phyloP scores from a whole-genome alignment of 257 asterid genomes.

The Voacanga thouarsii region DNA sequence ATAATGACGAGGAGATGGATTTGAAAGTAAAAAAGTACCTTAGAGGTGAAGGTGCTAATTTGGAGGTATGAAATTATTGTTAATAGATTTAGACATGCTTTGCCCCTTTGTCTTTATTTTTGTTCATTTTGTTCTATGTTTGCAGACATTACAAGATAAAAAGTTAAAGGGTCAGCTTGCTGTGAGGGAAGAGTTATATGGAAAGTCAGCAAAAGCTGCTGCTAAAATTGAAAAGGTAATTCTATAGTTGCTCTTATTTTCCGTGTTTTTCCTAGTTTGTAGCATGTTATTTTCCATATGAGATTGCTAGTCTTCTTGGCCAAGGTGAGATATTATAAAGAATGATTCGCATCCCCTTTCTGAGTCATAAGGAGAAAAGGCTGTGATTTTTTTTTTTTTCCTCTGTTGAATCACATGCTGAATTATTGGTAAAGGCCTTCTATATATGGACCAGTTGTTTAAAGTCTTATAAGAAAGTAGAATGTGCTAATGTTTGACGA shows the following conservation, averaged over 20 bases:
- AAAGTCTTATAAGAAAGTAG: neutral
- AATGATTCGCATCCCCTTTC: neutral
- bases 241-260: neutral
- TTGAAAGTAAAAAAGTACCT: conserved; percentile 56
- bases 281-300: neutral
- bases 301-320: neutral
- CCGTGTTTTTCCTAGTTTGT: neutral
- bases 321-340: neutral
- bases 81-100: neutral
- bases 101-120: conserved; percentile 1
- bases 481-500: neutral
- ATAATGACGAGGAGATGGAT: conserved; percentile 53
- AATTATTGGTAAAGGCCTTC: neutral
- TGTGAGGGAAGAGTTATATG: conserved; percentile 67
- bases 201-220: conserved; percentile 76
- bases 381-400: no score
- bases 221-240: conserved; percentile 79
- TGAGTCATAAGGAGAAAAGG: neutral
- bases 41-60: conserved; percentile 72
- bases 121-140: conserved; percentile 9
- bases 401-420: neutral
- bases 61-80: conserved; percentile 42
- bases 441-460: neutral
- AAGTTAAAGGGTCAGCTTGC: conserved; percentile 85
- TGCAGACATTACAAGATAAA: conserved; percentile 51